These are phyloP conservation scores for Leptographium radiaticola DNA, from an alignment of 2,329 filamentous ascomycete species.

Conservation along the genomic window DNA sequence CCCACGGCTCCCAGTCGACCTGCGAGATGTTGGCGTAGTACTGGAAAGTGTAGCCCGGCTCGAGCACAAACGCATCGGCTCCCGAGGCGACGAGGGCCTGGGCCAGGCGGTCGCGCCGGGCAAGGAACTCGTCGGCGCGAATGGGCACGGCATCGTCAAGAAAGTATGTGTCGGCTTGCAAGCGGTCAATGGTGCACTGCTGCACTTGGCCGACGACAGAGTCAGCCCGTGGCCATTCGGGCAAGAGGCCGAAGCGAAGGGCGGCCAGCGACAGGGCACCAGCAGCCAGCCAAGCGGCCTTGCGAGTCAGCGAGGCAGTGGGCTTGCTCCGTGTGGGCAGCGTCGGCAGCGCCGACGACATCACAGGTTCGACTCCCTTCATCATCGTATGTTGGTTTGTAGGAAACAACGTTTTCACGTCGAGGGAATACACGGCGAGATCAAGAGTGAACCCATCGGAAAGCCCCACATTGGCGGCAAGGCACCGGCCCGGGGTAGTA, in stretches of 20 bases:
- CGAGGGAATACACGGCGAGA: no score
- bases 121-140: slow-evolving; percentile 35
- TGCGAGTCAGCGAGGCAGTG: background rate
- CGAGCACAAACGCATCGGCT: slow-evolving; percentile 46
- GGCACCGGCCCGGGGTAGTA: no score
- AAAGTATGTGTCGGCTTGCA: slow-evolving; percentile 36
- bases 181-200: slow-evolving; percentile 37
- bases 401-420: no score
- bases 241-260: background rate
- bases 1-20: slow-evolving; percentile 50
- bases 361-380: background rate
- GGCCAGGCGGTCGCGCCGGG: slow-evolving; percentile 42
- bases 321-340: background rate
- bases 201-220: slow-evolving; percentile 4
- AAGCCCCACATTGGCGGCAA: no score
- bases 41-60: slow-evolving; percentile 52
- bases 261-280: background rate
- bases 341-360: background rate
- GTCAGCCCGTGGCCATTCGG: background rate
- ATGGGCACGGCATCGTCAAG: slow-evolving; percentile 35
- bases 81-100: slow-evolving; percentile 35
- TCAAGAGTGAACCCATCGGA: no score
- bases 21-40: slow-evolving; percentile 52
- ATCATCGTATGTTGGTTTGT: background rate
- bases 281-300: background rate